phyloP scores from a whole-genome alignment of 805 yeast species.

The Wickerhamiella galacta region DNA sequence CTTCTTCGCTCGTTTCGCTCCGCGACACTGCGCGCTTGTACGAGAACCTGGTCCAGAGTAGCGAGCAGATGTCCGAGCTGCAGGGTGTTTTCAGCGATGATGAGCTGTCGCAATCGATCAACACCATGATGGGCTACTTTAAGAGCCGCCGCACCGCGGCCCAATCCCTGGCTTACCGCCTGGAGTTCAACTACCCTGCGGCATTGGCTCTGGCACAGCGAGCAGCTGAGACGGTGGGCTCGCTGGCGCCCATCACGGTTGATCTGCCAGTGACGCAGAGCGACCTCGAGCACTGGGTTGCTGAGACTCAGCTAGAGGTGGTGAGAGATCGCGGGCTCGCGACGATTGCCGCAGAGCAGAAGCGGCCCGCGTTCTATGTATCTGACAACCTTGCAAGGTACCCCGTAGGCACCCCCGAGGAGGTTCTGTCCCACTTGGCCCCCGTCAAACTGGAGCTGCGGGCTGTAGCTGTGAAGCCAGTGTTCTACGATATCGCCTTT shows the following conservation, averaged over 20 bases:
- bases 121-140: conserved; percentile 32
- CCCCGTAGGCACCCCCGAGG: conserved; percentile 21
- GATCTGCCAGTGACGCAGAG: conserved; percentile 10
- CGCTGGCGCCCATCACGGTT: conserved; percentile 9
- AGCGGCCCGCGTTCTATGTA: conserved; percentile 18
- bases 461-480: conserved; percentile 71
- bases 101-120: conserved; percentile 39
- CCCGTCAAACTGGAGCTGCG: conserved; percentile 25
- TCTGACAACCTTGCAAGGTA: conserved; percentile 30
- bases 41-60: conserved; percentile 34
- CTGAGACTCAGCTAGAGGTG: conserved; percentile 7
- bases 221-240: conserved; percentile 7
- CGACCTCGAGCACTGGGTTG: conserved; percentile 4
- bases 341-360: conserved; percentile 18
- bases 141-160: conserved; percentile 27
- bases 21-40: conserved; percentile 33
- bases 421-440: conserved; percentile 17
- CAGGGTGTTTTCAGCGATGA: conserved; percentile 91
- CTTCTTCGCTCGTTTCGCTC: conserved; percentile 6
- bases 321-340: conserved; percentile 22
- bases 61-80: conserved; percentile 49
- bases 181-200: conserved; percentile 17
- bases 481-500: conserved; percentile 77
- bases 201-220: conserved; percentile 18
- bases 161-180: conserved; percentile 26